Percentiles rank a stretch among this genome's conserved stretches.
These are phyloP conservation scores for Nicotiana obtusifolia DNA, from an alignment of 257 asterid genomes.

Conservation along the genomic window DNA sequence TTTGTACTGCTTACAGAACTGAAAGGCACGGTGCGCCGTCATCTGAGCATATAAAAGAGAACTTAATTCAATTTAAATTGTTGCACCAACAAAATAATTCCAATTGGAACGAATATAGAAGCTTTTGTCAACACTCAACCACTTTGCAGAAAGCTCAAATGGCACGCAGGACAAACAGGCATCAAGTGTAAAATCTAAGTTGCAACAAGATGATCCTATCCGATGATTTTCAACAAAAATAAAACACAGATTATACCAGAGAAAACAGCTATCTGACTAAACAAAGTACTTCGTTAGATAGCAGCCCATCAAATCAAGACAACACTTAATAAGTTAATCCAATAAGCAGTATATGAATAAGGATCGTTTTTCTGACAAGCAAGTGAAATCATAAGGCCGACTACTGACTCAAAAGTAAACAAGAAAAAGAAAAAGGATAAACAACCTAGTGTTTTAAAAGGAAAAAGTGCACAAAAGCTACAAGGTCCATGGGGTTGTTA, in stretches of 20 bases:
- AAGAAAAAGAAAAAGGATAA: neutral
- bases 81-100: neutral
- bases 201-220: neutral
- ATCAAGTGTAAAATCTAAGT: neutral
- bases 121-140: neutral
- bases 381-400: neutral
- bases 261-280: neutral
- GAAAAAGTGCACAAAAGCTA: neutral
- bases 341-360: neutral
- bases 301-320: neutral
- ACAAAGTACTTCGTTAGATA: neutral
- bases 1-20: constrained; percentile 37
- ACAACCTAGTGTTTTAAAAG: neutral
- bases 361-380: neutral
- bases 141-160: neutral
- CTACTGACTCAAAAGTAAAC: neutral
- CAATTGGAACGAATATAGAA: neutral
- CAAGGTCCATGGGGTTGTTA: neutral
- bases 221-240: neutral
- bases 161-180: neutral
- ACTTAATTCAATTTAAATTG: neutral
- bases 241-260: neutral
- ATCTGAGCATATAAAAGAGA: constrained; percentile 23
- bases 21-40: constrained; percentile 42
- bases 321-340: neutral